A percentile compares a stretch with the other conserved stretches of the same genome.
Evolutionary conservation across 208 protist species (phyloP).

Genomic region (Phytomonas serpens): DNA sequence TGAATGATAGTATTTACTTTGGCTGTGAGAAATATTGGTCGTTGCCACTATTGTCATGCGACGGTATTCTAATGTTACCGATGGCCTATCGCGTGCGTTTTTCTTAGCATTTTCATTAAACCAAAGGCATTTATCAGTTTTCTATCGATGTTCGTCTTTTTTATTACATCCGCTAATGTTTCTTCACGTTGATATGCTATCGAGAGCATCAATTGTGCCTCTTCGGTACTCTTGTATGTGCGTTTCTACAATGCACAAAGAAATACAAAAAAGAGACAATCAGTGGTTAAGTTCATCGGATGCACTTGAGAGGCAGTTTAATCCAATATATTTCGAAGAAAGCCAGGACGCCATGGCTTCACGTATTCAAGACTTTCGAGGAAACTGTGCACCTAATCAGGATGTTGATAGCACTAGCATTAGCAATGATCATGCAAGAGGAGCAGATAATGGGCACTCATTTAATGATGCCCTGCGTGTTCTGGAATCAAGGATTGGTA

Average conservation of each 20-base stretch:
- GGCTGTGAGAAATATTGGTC: neutral
- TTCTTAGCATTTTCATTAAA: neutral
- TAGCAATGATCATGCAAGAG: constrained; percentile 1
- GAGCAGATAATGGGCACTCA: constrained; percentile 18
- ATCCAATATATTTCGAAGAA: neutral
- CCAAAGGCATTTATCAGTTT: neutral
- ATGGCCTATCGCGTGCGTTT: neutral
- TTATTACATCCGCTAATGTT: neutral
- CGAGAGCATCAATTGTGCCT: neutral
- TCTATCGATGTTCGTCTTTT: neutral
- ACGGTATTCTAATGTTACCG: neutral
- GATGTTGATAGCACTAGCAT: neutral
- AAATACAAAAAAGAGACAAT: neutral
- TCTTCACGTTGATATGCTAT: neutral
- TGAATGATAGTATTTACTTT: neutral
- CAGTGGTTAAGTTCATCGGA: neutral
- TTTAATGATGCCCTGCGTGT: constrained; percentile 53
- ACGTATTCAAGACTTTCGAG: neutral
- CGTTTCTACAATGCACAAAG: neutral
- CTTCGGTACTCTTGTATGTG: neutral
- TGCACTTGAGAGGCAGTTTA: neutral
- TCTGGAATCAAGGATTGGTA: constrained; percentile 38
- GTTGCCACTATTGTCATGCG: neutral
- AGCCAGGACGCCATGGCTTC: neutral
- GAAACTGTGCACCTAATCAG: neutral